These are phyloP conservation scores for Monarda citriodora DNA, from an alignment of 305 asterid species.

Conservation along the genomic window DNA sequence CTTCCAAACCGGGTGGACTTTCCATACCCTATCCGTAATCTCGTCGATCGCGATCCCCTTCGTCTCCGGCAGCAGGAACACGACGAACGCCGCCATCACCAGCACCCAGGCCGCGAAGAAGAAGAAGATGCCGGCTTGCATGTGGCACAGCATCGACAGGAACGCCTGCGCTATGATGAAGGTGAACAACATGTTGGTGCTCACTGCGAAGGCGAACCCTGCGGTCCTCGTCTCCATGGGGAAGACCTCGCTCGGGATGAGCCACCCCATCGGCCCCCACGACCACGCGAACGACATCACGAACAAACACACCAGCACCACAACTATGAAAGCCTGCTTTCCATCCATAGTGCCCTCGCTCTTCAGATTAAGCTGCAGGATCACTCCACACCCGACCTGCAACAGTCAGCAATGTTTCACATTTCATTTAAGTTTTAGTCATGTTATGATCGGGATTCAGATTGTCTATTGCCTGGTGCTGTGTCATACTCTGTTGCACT, in stretches of 20 bases:
- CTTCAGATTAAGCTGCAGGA: constrained; percentile 28
- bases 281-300: constrained; percentile 55
- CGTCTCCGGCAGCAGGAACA: constrained; percentile 70
- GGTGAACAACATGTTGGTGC: constrained; percentile 80
- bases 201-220: constrained; percentile 65
- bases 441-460: not conserved
- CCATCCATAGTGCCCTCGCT: constrained; percentile 33
- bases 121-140: constrained; percentile 60
- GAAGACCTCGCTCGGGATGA: constrained; percentile 45
- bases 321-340: constrained; percentile 26
- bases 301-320: constrained; percentile 32
- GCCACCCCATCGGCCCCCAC: constrained; percentile 58
- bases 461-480: no score
- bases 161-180: constrained; percentile 72
- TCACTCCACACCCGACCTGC: constrained; percentile 52
- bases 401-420: no score
- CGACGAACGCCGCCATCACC: constrained; percentile 52
- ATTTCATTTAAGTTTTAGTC: not conserved
- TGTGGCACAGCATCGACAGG: constrained; percentile 68
- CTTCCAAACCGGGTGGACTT: constrained; percentile 58
- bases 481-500: no score
- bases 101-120: constrained; percentile 73
- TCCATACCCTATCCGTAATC: constrained; percentile 63
- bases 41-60: constrained; percentile 56
- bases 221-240: constrained; percentile 43